Evolutionary conservation across 2,329 filamentous ascomycete genomes (phyloP).

Genomic region (Metarhizium anisopliae): DNA sequence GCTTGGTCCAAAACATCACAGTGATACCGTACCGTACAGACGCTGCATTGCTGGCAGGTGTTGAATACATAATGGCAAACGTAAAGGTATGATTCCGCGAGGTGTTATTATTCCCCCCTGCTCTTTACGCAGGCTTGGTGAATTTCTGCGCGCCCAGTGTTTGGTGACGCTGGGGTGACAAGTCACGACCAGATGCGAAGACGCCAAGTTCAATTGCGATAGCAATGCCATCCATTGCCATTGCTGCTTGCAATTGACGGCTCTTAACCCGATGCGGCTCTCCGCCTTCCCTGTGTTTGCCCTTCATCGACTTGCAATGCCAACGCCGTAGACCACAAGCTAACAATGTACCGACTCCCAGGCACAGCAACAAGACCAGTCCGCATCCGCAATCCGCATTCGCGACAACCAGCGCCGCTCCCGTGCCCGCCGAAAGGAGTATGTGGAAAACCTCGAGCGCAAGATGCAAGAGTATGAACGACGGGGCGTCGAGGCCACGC

Average conservation of each 20-base stretch:
- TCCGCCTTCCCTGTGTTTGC: too few relatives aligned
- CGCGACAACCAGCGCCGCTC: conserved; percentile 46
- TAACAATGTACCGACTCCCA: background rate
- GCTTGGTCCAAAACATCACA: background rate
- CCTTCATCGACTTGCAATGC: too few relatives aligned
- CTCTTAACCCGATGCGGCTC: too few relatives aligned
- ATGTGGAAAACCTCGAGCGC: conserved; percentile 37
- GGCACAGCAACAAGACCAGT: background rate
- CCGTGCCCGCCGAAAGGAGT: conserved; percentile 40
- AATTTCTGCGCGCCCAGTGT: too few relatives aligned
- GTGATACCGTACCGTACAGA: conserved; percentile 1
- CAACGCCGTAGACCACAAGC: too few relatives aligned
- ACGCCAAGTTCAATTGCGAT: too few relatives aligned
- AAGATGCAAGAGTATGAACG: conserved; percentile 38
- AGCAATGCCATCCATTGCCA: too few relatives aligned
- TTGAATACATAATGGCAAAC: conserved; percentile 11
- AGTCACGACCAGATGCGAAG: too few relatives aligned
- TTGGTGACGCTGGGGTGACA: too few relatives aligned
- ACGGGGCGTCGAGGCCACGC: conserved; percentile 37
- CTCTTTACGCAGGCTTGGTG: background rate
- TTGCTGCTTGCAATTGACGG: too few relatives aligned
- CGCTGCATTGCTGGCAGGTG: background rate
- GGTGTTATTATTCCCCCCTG: background rate
- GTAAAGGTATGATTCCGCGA: conserved; percentile 9
- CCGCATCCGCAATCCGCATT: conserved; percentile 27